Percentiles rank a stretch among this genome's conserved stretches.
Evolutionary conservation across 1,284 basidiomycete genomes (phyloP).

Genomic region (Malassezia dermatis): DNA sequence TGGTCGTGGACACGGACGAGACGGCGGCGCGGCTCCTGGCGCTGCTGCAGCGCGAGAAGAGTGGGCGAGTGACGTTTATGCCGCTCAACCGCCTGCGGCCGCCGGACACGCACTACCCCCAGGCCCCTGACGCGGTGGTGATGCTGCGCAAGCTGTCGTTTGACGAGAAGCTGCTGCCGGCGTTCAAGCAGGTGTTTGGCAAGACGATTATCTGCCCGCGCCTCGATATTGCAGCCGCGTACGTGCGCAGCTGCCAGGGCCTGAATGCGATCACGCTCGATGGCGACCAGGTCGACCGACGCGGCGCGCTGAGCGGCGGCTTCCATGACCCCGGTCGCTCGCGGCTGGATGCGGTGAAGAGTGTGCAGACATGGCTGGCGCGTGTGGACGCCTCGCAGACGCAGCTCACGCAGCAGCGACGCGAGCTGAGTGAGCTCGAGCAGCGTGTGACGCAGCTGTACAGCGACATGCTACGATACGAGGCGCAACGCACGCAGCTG

Average conservation of each 20-base stretch:
- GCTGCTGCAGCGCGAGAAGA: slow-evolving; percentile 80
- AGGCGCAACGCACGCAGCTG: slow-evolving; percentile 62
- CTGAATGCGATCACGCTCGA: slow-evolving; percentile 96
- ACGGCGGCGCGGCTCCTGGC: slow-evolving; percentile 80
- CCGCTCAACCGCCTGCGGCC: slow-evolving; percentile 91
- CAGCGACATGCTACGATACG: slow-evolving; percentile 64
- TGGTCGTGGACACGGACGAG: slow-evolving; percentile 90
- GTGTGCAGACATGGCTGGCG: slow-evolving; percentile 64
- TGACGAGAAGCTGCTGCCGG: slow-evolving; percentile 62
- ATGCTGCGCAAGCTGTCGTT: slow-evolving; percentile 65
- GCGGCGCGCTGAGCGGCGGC: slow-evolving; percentile 87
- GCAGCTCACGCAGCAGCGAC: slow-evolving; percentile 64
- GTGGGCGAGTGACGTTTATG: slow-evolving; percentile 93
- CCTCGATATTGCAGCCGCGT: slow-evolving; percentile 80
- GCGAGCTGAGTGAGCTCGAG: slow-evolving; percentile 62
- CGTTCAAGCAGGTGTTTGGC: slow-evolving; percentile 96
- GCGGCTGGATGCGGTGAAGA: slow-evolving; percentile 74
- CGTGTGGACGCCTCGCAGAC: slow-evolving; percentile 62
- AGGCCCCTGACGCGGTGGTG: slow-evolving; percentile 70
- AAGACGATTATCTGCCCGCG: slow-evolving; percentile 91
- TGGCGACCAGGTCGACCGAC: slow-evolving; percentile 93
- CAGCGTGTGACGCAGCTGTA: slow-evolving; percentile 72
- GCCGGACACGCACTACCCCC: slow-evolving; percentile 58
- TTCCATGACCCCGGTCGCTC: slow-evolving; percentile 85
- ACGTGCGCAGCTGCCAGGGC: slow-evolving; percentile 69